Evolutionary conservation across 163 green algal species (phyloP), one percentile per base, ranked within the genome.

Genomic region (Scenedesmus sp.): DNA sequence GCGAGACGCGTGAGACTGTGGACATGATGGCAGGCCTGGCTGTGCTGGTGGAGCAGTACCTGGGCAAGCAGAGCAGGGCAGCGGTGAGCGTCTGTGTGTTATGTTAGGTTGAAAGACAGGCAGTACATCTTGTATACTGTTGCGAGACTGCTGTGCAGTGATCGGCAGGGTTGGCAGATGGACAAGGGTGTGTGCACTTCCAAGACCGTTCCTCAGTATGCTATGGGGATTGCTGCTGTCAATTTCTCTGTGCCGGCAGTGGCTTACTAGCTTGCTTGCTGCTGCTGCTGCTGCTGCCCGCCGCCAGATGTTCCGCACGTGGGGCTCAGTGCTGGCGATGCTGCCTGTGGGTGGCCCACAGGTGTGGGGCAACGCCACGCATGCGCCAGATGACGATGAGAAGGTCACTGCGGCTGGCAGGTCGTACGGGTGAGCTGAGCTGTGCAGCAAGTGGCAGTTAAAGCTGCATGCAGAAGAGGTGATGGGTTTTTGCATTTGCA

Each of bases 331-430:
- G 55, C 92, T 97, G 64, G 94, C 94, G 57, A 99, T 99, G 97
- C 92, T 98, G 88, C 97, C 97, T n/a, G 93, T 96, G 52, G 97
- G 97, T 0, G 97, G 97, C 26, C 64, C 95, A 0, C 88, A 81
- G 26, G 94, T 99, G 82, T 99, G 97, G 97, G 97, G 96, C 89
- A 97, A 96, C 84, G 59, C 90, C 64, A 96, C 94, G n/a, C 96
- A 95, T 92, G 95, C 97, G 12, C 96, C 97, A 4, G 97, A 99
- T 86, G 96, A 99, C 85, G 94, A 91, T 3, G 34, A 79, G 8
- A 76, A 93, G 2, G 94, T 97, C 90, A 85, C 62, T 9, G 90
- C 66, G 7, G 89, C 90, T 8, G 87, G 90, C 55, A 70, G 89
- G 2, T 95, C 94, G 3, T 97, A 94, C 88, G 96, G 95, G 94